These are phyloP conservation scores for Dactylellina leptospora DNA, from an alignment of 2,329 filamentous ascomycete species.

Conservation along the genomic window DNA sequence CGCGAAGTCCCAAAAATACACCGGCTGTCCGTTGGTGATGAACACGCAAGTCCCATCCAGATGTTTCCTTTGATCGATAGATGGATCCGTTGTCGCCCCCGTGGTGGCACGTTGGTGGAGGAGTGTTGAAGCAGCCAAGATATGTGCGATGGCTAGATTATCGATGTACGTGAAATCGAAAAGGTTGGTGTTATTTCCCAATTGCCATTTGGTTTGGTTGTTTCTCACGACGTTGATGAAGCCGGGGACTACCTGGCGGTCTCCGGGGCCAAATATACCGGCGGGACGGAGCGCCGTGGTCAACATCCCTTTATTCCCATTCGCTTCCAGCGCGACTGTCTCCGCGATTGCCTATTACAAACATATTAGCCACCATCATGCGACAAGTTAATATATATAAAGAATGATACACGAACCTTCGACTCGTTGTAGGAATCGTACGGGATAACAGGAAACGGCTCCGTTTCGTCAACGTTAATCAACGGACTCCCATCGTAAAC, in stretches of 20 bases:
- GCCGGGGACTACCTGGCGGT: conserved; percentile 77
- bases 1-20: conserved; percentile 91
- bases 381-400: not conserved
- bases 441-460: conserved; percentile 78
- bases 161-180: conserved; percentile 76
- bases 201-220: conserved; percentile 77
- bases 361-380: conserved; percentile 51
- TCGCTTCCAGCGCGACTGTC: conserved; percentile 78
- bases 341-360: conserved; percentile 75
- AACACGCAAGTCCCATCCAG: conserved; percentile 89
- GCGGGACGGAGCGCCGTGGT: conserved; percentile 85
- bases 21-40: conserved; percentile 85
- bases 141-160: conserved; percentile 79
- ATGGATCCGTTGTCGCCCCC: conserved; percentile 59
- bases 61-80: conserved; percentile 73
- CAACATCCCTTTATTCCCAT: conserved; percentile 70
- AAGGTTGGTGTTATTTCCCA: conserved; percentile 77
- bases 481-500: conserved; percentile 85
- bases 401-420: conserved; percentile 68
- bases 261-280: conserved; percentile 81
- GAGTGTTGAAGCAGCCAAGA: conserved; percentile 79
- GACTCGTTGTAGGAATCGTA: conserved; percentile 88
- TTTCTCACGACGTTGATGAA: conserved; percentile 76
- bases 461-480: conserved; percentile 83
- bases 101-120: conserved; percentile 67